Percentiles rank a stretch among this genome's conserved stretches.
Conservation (phyloP, 2,329 filamentous ascomycete genomes). For the Colletotrichum tropicicola region DNA sequence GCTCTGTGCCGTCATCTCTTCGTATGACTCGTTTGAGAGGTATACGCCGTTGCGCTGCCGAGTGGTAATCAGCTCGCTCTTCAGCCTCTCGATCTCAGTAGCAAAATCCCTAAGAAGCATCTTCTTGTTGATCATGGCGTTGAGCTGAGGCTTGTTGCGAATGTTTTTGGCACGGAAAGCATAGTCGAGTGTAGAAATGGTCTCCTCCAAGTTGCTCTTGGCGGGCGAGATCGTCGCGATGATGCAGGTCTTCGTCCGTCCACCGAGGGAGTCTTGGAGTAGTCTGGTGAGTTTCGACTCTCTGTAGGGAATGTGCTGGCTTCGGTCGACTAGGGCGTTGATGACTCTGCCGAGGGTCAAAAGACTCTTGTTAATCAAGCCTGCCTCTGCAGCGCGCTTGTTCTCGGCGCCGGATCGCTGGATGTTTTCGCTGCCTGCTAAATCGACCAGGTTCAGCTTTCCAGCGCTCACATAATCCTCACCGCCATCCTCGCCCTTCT, state of each 20-base stretch:
- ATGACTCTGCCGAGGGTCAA: slow-evolving; percentile 96
- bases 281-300: slow-evolving; percentile 81
- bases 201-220: slow-evolving; percentile 95
- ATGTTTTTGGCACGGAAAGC: slow-evolving; percentile 99
- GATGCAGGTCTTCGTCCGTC: slow-evolving; percentile 97
- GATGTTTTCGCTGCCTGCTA: slow-evolving; percentile 98
- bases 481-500: slow-evolving; percentile 80
- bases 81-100: slow-evolving; percentile 90
- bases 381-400: slow-evolving; percentile 94
- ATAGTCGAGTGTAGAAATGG: slow-evolving; percentile 97
- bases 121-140: slow-evolving; percentile 91
- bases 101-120: slow-evolving; percentile 91
- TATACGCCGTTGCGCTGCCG: slow-evolving; percentile 96
- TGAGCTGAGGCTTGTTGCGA: slow-evolving; percentile 95
- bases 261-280: slow-evolving; percentile 95
- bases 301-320: slow-evolving; percentile 86
- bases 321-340: slow-evolving; percentile 92
- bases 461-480: slow-evolving; percentile 92
- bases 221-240: slow-evolving; percentile 96
- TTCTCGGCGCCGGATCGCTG: slow-evolving; percentile 97
- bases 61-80: slow-evolving; percentile 91
- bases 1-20: slow-evolving; percentile 90
- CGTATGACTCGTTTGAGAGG: slow-evolving; percentile 86
- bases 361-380: slow-evolving; percentile 97
- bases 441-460: slow-evolving; percentile 95